Conservation (phyloP, 441 rosid genomes). For the Hura crepitans region DNA sequence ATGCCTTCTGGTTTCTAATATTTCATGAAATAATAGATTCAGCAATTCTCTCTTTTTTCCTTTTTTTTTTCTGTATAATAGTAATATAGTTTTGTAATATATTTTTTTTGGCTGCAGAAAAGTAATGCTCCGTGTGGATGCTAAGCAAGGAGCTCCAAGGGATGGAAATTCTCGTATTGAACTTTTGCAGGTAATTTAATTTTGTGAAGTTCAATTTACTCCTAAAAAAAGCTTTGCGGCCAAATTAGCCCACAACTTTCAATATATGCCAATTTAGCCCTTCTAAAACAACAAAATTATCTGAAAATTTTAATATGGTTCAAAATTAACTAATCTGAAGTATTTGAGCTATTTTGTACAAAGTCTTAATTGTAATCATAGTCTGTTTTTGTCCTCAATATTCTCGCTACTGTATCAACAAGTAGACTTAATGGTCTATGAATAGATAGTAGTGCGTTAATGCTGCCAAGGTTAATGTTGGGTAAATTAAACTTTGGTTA, state of each 20-base stretch:
- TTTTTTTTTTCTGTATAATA: no score
- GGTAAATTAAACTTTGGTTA: neutral
- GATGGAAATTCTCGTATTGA: slow-evolving; percentile 87
- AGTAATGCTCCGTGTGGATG: slow-evolving; percentile 90
- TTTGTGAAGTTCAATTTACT: neutral
- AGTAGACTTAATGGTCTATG: neutral
- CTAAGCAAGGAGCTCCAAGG: slow-evolving; percentile 88
- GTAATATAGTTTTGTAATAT: neutral
- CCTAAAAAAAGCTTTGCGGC: no score
- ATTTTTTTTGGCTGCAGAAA: slow-evolving; percentile 68
- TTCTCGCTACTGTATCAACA: neutral
- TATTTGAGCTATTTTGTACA: neutral
- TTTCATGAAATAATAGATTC: neutral
- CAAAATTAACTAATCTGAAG: neutral
- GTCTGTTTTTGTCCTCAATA: neutral
- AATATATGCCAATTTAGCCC: neutral
- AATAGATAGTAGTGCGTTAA: neutral
- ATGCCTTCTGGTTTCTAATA: neutral
- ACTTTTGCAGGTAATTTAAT: slow-evolving; percentile 68
- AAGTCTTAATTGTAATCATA: neutral
- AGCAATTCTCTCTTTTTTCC: no score
- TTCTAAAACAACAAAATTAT: neutral
- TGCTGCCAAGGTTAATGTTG: neutral
- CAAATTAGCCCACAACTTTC: neutral
- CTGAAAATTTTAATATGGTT: neutral